Percentiles rank a stretch among this genome's conserved stretches.
phyloP scores from a whole-genome alignment of 306 rosid species.

The Lotus japonicus region DNA sequence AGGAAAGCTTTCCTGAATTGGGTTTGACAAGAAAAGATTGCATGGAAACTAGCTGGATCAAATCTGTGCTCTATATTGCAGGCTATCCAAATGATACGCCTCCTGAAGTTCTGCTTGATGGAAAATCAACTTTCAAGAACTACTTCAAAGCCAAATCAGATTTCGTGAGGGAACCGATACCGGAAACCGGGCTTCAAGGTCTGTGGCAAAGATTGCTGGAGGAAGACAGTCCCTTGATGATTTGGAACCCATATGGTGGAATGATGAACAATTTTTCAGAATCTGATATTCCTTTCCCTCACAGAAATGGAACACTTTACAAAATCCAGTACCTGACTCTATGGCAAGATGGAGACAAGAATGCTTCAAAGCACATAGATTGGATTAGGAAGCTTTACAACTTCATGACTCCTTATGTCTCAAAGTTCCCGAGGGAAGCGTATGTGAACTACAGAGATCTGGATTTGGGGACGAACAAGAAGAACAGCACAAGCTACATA shows the following conservation, averaged over 20 bases:
- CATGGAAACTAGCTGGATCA: slow-evolving; percentile 66
- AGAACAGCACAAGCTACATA: slow-evolving; percentile 30
- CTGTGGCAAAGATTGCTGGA: slow-evolving; percentile 57
- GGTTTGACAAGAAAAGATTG: slow-evolving; percentile 50
- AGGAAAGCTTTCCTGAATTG: slow-evolving; percentile 56
- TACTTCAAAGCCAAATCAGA: slow-evolving; percentile 90
- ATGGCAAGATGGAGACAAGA: slow-evolving; percentile 43
- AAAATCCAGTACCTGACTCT: slow-evolving; percentile 50
- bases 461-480: slow-evolving; percentile 73
- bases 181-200: slow-evolving; percentile 55
- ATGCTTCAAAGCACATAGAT: slow-evolving; percentile 37
- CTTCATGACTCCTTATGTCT: slow-evolving; percentile 66
- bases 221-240: slow-evolving; percentile 43
- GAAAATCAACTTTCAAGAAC: slow-evolving; percentile 57
- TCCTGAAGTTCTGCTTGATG: slow-evolving; percentile 53
- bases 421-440: slow-evolving; percentile 68
- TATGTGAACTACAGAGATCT: slow-evolving; percentile 85
- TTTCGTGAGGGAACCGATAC: slow-evolving; percentile 53
- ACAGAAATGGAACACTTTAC: slow-evolving; percentile 61
- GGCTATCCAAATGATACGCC: slow-evolving; percentile 54
- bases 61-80: slow-evolving; percentile 66
- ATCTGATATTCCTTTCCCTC: slow-evolving; percentile 63
- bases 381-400: slow-evolving; percentile 76
- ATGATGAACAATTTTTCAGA: slow-evolving; percentile 57
- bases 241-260: slow-evolving; percentile 81